Base-by-base conservation (phyloP, 495 filamentous ascomycete genomes). In the Pyrenula massariospora region DNA sequence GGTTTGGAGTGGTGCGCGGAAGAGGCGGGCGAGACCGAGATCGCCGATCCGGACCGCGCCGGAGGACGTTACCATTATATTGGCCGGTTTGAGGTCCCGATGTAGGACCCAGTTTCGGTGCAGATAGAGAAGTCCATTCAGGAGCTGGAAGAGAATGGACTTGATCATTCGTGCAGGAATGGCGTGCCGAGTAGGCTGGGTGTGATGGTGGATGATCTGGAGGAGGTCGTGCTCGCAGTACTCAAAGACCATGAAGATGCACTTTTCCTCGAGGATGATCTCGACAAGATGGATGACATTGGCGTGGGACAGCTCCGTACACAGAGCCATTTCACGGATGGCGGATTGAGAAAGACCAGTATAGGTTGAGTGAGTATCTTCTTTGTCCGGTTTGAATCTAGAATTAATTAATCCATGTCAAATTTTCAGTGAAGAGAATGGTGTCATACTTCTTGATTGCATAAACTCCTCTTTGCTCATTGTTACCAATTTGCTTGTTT, bases 211-310 rank as follows among this genome's bases (percentile, higher is more conserved):
- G 62, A 99, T 96, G 59, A 99, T 97, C 69, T 97, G 94, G 8
- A 99, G 77, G 48, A 99, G 76, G 67, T 99, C 93, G 70, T 87
- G 93, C 70, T 99, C 93, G 60, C 91, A 92, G 66, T 96, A 99
- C 70, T 97, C 93, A 65, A 99, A 99, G 20, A 99, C 91, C 89
- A 99, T 99, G 71, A 91, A 97, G 65, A 99, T 99, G 74, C 91
- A 96, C 72, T 96, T 97, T 70, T 95, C 90, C 71, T 99, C 91
- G 12, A 99, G 76, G 65, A 97, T 96, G 63, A 96, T 99, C 69
- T 99, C 93, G 60, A 92, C 82, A 24, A 96, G 78, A 57, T 86
- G 81, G 64, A 99, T 92, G 50, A 99, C 85, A 65, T 97, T 96
- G 54, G 80, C 74, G 68, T 99, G 91, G 21, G 80, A 82, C 11